These are phyloP conservation scores for Populus pruinosa DNA, from an alignment of 345 rosid genomes.

Conservation along the genomic window DNA sequence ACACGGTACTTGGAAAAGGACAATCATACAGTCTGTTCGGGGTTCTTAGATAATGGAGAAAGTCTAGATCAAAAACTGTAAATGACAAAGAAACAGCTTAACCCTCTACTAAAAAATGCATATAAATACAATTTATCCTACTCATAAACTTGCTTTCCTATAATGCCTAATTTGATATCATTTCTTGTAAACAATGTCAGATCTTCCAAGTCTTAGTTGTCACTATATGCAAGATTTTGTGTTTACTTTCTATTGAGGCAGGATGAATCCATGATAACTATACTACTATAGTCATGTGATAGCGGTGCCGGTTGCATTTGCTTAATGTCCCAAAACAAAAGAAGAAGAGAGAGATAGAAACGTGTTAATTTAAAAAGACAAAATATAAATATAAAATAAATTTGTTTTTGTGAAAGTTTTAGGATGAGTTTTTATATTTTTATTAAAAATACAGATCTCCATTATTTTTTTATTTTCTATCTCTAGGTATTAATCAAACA, in stretches of 20 bases:
- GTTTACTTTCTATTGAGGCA: neutral
- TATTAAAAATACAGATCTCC: no score
- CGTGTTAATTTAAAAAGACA: no score
- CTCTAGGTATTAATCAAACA: no score
- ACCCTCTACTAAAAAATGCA: neutral
- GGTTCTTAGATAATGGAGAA: slow-evolving; percentile 4
- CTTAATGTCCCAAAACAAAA: no score
- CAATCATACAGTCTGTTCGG: slow-evolving; percentile 8
- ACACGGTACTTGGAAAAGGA: slow-evolving; percentile 13
- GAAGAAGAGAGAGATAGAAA: no score
- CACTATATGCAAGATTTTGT: neutral
- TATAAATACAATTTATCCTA: slow-evolving; percentile 8
- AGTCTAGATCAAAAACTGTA: slow-evolving; percentile 18
- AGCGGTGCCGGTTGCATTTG: neutral
- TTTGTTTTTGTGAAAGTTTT: no score
- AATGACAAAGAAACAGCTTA: neutral
- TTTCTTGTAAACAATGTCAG: neutral
- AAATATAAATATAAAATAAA: no score
- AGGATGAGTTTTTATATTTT: no score
- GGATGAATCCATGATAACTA: neutral
- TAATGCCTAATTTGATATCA: neutral
- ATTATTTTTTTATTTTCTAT: neutral
- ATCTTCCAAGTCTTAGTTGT: neutral
- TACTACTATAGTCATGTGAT: neutral
- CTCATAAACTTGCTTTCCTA: neutral